These are phyloP conservation scores for Leccinum imitatum DNA, from an alignment of 768 basidiomycete genomes.

Conservation along the genomic window DNA sequence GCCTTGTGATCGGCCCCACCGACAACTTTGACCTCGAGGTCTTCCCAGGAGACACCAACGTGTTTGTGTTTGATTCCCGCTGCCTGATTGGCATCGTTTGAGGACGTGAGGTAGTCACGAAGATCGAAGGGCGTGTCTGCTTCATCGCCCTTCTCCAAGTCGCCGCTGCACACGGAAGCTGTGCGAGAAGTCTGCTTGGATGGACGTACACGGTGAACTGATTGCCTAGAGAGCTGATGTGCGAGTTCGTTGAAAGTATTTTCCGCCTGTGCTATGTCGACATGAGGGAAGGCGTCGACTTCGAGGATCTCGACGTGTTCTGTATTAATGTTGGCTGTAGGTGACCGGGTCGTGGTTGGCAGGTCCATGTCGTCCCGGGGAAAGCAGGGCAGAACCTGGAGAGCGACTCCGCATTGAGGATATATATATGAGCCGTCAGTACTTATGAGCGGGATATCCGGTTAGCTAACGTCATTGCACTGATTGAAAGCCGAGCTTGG, in stretches of 20 bases:
- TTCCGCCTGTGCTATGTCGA: slow-evolving; percentile 53
- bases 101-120: slow-evolving; percentile 63
- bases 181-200: slow-evolving; percentile 25
- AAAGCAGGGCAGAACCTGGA: neutral
- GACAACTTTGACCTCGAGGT: slow-evolving; percentile 59
- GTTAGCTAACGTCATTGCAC: neutral
- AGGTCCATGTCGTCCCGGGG: slow-evolving; percentile 8
- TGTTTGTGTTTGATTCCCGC: slow-evolving; percentile 74
- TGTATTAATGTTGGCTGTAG: neutral
- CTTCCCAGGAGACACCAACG: slow-evolving; percentile 74
- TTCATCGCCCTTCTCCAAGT: slow-evolving; percentile 43
- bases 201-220: neutral
- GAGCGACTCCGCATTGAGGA: neutral
- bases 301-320: slow-evolving; percentile 23
- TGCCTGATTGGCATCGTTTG: slow-evolving; percentile 61
- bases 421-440: slow-evolving; percentile 14
- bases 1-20: slow-evolving; percentile 61
- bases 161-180: slow-evolving; percentile 30
- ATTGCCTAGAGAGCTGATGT: slow-evolving; percentile 32
- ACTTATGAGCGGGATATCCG: neutral
- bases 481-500: neutral
- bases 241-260: slow-evolving; percentile 56
- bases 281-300: slow-evolving; percentile 32
- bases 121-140: slow-evolving; percentile 52
- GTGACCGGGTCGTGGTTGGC: neutral